These are phyloP conservation scores for Fusarium vanettenii DNA, from an alignment of 2,329 filamentous ascomycete genomes.

Conservation along the genomic window DNA sequence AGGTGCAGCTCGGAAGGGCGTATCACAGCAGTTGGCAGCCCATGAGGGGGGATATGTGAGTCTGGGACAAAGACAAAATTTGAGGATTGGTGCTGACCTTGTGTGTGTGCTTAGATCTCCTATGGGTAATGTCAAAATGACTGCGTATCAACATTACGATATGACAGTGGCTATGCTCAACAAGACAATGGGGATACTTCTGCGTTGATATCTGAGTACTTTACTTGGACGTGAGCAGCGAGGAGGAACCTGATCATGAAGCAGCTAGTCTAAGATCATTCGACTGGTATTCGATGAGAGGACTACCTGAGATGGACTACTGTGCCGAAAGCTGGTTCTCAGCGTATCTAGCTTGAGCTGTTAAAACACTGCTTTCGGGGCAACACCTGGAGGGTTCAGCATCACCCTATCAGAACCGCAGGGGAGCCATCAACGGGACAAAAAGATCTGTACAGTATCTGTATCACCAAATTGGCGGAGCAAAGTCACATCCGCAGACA, in stretches of 20 bases:
- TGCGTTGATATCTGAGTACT: conserved; percentile 51
- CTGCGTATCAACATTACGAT: conserved; percentile 71
- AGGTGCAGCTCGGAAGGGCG: conserved; percentile 38
- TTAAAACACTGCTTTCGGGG: background rate
- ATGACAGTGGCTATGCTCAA: conserved; percentile 80
- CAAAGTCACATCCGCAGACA: background rate
- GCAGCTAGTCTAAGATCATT: background rate
- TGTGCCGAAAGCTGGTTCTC: background rate
- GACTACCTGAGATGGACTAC: background rate
- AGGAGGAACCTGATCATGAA: background rate
- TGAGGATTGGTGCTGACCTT: conserved; percentile 2
- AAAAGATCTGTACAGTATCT: conserved; percentile 12
- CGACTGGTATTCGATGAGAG: background rate
- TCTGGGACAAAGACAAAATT: conserved; percentile 28
- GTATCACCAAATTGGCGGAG: conserved; percentile 10
- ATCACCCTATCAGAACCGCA: background rate
- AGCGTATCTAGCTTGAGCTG: too few relatives aligned
- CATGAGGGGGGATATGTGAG: background rate
- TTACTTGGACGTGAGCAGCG: background rate
- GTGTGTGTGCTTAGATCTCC: conserved; percentile 23
- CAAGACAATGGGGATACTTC: conserved; percentile 75
- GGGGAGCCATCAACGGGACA: background rate
- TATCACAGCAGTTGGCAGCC: background rate
- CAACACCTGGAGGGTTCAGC: background rate
- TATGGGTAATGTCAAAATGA: conserved; percentile 34